Base-by-base conservation (phyloP, 345 rosid species). In the Gossypium ekmanianum region DNA sequence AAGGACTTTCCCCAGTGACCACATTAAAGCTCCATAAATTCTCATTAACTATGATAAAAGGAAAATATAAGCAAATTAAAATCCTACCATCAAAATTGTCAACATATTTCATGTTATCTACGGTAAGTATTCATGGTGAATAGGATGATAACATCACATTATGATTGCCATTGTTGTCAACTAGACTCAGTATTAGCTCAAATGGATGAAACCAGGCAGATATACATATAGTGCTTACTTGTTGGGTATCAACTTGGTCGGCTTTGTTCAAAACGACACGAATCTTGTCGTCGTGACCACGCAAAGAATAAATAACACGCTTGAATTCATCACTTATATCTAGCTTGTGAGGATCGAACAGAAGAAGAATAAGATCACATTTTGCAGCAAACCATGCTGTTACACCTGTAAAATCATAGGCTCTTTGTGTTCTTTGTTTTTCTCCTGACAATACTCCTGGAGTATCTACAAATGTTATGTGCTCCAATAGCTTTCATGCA, bases 371-470 rank as follows among this genome's bases (percentile, higher is more conserved):
- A 77, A 95, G 94, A 81, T 95, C 98, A 62, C 98, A 91, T 85
- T 95, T 95, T 54, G 99, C 87, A 66, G 99, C 98, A 87, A 93
- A 95, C 99, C 98, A 95, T 47, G 99, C 90, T 39, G 94, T 93
- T 45, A 93, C 90, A 68, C 98, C 98, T 8, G 94, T 95, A 76
- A 93, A 95, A 66, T 93, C 97, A 80, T 93, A 93, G 76, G 98
- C 88, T 69, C 94, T 81, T 61, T 90, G 98, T 26, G 97, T 91
- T 59, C 94, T 86, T 78, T 91, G 98, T 85, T 95, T 95, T 83
- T 95, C 98, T 47, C 97, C 97, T 2, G 97, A 89, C 75, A 95
- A 84, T 77, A 93, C 99, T 84, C 98, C 99, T n/a, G 99, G 99
- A 48, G 94, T 91, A 80, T 91, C 99, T 39, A 95, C 96, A 81